These are phyloP conservation scores for Geotrichum histeridarum DNA, from an alignment of 1,139 yeast genomes.

Conservation along the genomic window DNA sequence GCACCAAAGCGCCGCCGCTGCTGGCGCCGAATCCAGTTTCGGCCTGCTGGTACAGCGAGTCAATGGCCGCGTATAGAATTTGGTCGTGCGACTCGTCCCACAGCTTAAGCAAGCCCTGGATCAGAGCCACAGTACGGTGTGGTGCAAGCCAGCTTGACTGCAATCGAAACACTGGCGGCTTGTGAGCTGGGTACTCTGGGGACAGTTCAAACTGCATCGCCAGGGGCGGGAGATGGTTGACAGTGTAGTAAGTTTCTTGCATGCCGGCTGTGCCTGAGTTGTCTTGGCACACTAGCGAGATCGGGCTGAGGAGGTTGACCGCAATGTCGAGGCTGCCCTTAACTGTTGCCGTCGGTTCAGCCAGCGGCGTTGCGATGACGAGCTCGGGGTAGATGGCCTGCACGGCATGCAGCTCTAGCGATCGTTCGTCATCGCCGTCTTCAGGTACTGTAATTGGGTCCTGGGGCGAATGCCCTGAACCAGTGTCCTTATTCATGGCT, in stretches of 20 bases:
- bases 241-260: neutral
- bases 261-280: slow-evolving; percentile 1
- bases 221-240: slow-evolving; percentile 27
- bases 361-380: slow-evolving; percentile 10
- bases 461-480: no score
- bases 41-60: slow-evolving; percentile 40
- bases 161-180: slow-evolving; percentile 27
- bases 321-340: slow-evolving; percentile 15
- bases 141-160: slow-evolving; percentile 26
- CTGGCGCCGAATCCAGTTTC: slow-evolving; percentile 18
- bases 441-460: neutral
- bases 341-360: neutral
- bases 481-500: no score
- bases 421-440: slow-evolving; percentile 17
- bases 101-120: slow-evolving; percentile 20
- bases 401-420: slow-evolving; percentile 47
- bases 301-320: slow-evolving; percentile 22
- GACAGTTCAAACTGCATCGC: slow-evolving; percentile 24
- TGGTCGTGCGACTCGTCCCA: slow-evolving; percentile 44
- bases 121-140: slow-evolving; percentile 31
- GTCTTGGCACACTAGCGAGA: slow-evolving; percentile 20
- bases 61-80: slow-evolving; percentile 47
- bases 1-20: neutral
- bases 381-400: slow-evolving; percentile 50
- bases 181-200: slow-evolving; percentile 24